Evolutionary conservation across 768 basidiomycete genomes (phyloP), one percentile per base, ranked within the genome.

Genomic region (Nevesoporus exiguus): DNA sequence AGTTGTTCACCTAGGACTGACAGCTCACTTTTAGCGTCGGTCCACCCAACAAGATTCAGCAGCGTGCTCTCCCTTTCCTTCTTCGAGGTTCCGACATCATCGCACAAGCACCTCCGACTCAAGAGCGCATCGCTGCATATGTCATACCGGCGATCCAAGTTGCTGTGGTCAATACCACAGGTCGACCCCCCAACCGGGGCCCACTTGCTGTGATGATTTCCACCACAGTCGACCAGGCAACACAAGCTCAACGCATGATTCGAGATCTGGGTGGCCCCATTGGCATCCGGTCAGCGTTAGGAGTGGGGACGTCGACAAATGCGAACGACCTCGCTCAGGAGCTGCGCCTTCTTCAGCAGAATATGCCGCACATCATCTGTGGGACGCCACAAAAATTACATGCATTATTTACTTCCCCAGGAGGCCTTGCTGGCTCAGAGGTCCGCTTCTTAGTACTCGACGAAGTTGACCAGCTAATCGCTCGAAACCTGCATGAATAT

Each of bases 21-120:
- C 27, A 52, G 15, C 43, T 39, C 27, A 41, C n/a, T 42, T 7
- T 24, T 64, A 95, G 94, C 39, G 87, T 98, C 57, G 95, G 96
- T 1, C 97, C 97, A 2, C 97, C 97, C 7, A 98, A 98, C 72
- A 99, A 99, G 77, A 97, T 99, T 60, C 97, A 98, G 72, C 93
- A 96, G 66, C 83, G 96, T 45, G 95, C 97, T 42, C 76, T 99
- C 47, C 97, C 97, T 7, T 98, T 98, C 75, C 83, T 99, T 55
- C 79, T 98, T 31, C 83, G 88, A 48, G 95, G 93, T 8, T 84
- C 93, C 34, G 97, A 99, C 64, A 98, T 98, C 66, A 98, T 99
- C 64, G 95, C 96, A 9, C 97, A 99, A 73, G 97, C 96, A 10
- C 97, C 97, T 44, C 95, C 97, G 1, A 98, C 97, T 0, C 96